Evolutionary conservation across 495 filamentous ascomycete genomes (phyloP).

Genomic region (Xylaria castorea): DNA sequence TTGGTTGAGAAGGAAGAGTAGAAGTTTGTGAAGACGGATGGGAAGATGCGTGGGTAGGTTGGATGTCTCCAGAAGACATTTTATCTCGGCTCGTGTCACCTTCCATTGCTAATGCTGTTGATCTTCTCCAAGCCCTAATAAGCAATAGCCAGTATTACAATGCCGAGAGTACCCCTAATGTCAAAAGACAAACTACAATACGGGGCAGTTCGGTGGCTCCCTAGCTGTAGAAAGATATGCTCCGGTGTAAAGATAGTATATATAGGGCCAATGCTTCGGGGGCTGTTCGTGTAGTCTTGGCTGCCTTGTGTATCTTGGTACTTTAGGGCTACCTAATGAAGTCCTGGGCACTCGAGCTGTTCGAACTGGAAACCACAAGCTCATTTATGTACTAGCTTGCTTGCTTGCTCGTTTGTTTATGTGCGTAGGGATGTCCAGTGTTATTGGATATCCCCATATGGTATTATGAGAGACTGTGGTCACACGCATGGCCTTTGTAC

Average conservation of each 20-base stretch:
- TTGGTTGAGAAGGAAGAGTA: neutral
- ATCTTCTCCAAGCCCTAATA: neutral
- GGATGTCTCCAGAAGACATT: neutral
- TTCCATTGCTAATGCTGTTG: slow-evolving; percentile 12
- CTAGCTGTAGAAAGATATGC: neutral
- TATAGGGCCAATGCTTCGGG: neutral
- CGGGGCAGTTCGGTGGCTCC: neutral
- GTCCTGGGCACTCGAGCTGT: neutral
- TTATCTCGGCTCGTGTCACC: neutral
- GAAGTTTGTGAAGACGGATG: neutral
- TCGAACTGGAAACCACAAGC: neutral
- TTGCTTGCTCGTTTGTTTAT: slow-evolving; percentile 8
- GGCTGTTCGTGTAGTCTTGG: neutral
- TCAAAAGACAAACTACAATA: neutral
- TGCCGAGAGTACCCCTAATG: neutral
- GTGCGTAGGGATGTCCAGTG: neutral
- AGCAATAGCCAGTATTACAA: neutral
- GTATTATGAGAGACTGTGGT: neutral
- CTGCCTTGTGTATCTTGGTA: neutral
- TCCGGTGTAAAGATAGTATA: neutral
- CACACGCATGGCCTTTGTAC: neutral
- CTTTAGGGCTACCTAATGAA: neutral
- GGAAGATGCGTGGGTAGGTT: neutral
- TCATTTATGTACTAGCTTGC: neutral
- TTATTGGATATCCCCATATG: neutral